Base-by-base conservation (phyloP, 257 asterid genomes). In the Solanum habrochaites region DNA sequence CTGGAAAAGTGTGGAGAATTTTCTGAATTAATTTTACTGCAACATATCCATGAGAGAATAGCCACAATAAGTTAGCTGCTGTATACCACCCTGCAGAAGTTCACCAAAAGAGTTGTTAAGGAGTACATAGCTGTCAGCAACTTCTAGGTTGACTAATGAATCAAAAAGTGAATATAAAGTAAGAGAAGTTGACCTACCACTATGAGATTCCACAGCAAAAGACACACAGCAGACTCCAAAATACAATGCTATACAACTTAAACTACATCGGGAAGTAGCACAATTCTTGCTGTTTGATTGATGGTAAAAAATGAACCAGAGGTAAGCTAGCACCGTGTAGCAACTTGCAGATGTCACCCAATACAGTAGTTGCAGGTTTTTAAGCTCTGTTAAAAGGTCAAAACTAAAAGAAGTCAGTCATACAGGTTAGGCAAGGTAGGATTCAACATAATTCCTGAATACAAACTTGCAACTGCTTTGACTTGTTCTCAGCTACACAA, bases 281-380 rank as follows among this genome's bases (percentile, higher is more conserved):
- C 87, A 82, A 86, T 37, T 66, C 35, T 71, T 84, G 86, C 43
- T 70, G 88, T 87, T 88, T 40, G 85, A 87, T 86, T 88, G 93
- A 82, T 83, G 91, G 80, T 39, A 92, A 90, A 90, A 91, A 86
- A 86, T 75, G 43, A 83, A 62, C 90, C 67, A 89, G 85, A 96
- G 95, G 87, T 89, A 95, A 86, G 92, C 86, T 58, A 96, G 92
- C 90, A 95, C 95, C 23, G 90, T 83, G 84, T 94, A 91, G 93
- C 98, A 93, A 89, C 93, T 89, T 73, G 93, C 91, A 62, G 93
- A 92, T 58, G 95, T 93, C 43, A 93, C 96, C 99, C 98, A 97
- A 84, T 90, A 96, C 86, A 90, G 99, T 91, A 92, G 88, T 88
- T 87, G 96, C 86, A 94, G 93, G 89, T 94, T 92, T 87, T 95